Evolutionary conservation across 176 grass and related monocot species (phyloP), one percentile per base, ranked within the genome.

Genomic region (Cenchrus americanus): DNA sequence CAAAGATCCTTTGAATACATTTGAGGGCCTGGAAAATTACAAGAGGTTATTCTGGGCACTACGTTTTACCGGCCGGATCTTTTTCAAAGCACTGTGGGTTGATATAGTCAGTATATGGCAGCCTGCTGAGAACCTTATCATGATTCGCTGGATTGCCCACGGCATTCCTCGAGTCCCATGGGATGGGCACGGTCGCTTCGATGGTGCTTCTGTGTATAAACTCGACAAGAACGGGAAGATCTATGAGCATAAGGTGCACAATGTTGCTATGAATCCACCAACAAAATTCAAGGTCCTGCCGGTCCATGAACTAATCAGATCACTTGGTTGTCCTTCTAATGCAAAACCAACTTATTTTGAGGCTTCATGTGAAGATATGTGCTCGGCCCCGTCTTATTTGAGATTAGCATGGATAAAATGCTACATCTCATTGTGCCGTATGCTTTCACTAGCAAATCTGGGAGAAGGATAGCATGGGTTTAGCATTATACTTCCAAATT

Each of bases 71-170:
- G 93, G 93, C 41, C 83, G 58, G 10, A 89, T 99, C 62, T 93
- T 99, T 80, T 96, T 99, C 70, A 95, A 93, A 71, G 71, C 91
- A 52, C 76, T 94, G 78, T 93, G 89, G 93, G 86, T 99, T 10
- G 90, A 96, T 80, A 96, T 96, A 68, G 91, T 90, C 41, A 96
- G 91, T 59, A 90, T 99, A 71, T 99, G 96, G 96, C 96, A 99
- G 78, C 96, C 96, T 77, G 91, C 86, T 9, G 93, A 99, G 58
- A 90, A 92, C 73, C 81, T 85, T 47, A 88, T 99, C 67, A 99
- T 99, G 96, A 99, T 99, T 66, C 93, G 96, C 62, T 99, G 96
- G 96, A 99, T 94, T 65, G 87, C 89, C 52, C 96, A 99, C 2
- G 93, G 96, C 61, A 92, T 96, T 71, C 96, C 93, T 69, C 83